phyloP scores from a whole-genome alignment of 1,139 yeast species.

The Saccharomycopsis hybrid region DNA sequence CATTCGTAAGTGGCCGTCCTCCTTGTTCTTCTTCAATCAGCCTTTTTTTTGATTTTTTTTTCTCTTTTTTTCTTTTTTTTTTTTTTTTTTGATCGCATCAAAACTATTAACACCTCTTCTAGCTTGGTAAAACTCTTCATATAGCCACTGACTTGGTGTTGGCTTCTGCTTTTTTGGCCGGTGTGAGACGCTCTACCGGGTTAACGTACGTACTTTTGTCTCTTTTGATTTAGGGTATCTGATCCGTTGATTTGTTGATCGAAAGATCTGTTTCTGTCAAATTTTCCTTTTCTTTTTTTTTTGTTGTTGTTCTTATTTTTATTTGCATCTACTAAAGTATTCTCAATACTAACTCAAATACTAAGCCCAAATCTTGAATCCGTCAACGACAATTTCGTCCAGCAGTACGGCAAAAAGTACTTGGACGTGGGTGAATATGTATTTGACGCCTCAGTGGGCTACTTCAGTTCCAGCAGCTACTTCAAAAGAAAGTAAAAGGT shows the following conservation, averaged over 20 bases:
- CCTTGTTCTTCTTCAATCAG: too few species aligned
- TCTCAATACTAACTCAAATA: neutral
- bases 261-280: neutral
- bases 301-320: neutral
- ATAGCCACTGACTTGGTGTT: conserved; percentile 66
- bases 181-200: conserved; percentile 84
- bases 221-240: neutral
- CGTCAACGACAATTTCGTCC: conserved; percentile 43
- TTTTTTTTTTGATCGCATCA: too few species aligned
- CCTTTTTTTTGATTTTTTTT: too few species aligned
- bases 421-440: conserved; percentile 81
- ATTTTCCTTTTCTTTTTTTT: neutral
- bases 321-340: neutral
- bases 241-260: neutral
- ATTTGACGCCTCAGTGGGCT: conserved; percentile 66
- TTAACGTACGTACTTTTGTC: conserved; percentile 37
- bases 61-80: too few species aligned
- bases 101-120: neutral
- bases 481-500: conserved; percentile 49
- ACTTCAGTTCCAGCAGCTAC: conserved; percentile 65
- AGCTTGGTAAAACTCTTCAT: conserved; percentile 58
- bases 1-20: too few species aligned
- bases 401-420: conserved; percentile 57
- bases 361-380: conserved; percentile 32
- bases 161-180: conserved; percentile 80